Evolutionary conservation across 2,329 filamentous ascomycete genomes (phyloP), one percentile per base, ranked within the genome.

Genomic region (Trichoderma citrinoviride): DNA sequence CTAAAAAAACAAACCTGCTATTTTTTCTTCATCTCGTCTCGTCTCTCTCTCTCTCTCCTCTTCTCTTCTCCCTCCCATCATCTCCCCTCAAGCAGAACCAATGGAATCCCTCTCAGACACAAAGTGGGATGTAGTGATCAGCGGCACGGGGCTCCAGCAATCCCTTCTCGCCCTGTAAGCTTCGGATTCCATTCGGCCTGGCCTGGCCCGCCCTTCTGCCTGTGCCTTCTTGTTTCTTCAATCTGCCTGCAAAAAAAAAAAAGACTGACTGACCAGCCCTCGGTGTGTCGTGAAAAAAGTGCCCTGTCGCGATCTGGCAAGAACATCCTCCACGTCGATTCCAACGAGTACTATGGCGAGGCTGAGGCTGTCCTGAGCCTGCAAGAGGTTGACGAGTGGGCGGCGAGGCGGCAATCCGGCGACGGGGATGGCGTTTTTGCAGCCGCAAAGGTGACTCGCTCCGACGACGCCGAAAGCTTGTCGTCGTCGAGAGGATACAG

Each of bases 231-330:
- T 37, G 12, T 12, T 37, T 14, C 10, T 37, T 33, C 10, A 7
- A 29, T 10, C 33, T 37, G 33, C 33, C 33, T 37, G 33, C 33
- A 37, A 37, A 37, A 37, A 37, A 37, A 37, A 37, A 12, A 12
- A 37, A 72, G 69, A 71, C 71, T 74, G 73, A 73, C 75, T 75
- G 72, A 75, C 73, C 68, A 71, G 68, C 64, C 14, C 33, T 37
- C 68, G n/a, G 70, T 65, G 67, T 72, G 65, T 69, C 69, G 66
- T 80, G 75, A 14, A 14, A 37, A 37, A 84, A 98, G 94, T 84
- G 90, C 94, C 73, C 85, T 98, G 72, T 98, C 94, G 70, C 90
- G 93, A 74, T 96, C 93, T 68, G 89, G 88, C 75, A 96, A 96
- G 82, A 95, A 92, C 72, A 86, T 97, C 70, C 85, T 98, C 66